Evolutionary conservation across 495 filamentous ascomycete genomes (phyloP), one percentile per base, ranked within the genome.

Genomic region (Penicillium cinerascens): DNA sequence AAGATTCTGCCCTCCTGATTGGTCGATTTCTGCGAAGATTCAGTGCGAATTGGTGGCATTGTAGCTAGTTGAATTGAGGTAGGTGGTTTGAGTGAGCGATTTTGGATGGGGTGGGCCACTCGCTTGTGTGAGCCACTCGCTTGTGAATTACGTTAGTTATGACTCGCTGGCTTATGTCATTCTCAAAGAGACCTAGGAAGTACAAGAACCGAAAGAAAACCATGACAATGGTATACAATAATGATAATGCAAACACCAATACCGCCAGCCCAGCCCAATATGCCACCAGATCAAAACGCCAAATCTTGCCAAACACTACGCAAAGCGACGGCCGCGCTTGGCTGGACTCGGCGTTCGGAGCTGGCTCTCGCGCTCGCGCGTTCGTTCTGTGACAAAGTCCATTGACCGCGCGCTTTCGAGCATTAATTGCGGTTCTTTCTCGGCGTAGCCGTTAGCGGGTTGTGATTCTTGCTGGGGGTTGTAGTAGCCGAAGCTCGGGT

Each of bases 271-370:
- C 22, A 17, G 35, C 7, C 36, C 46, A 15, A 48, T n/a, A 39
- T 13, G 2, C 37, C 8, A 39, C 2, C 10, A n/a, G 6, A 4
- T 13, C 6, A 48, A 62, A 54, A 56, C 61, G 60, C 61, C 63
- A 57, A 52, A n/a, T 36, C 36, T 15, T 26, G n/a, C n/a, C 17
- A 9, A 41, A 39, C 16, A 25, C 51, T 55, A 66, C 21, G 58
- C 38, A 39, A 72, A 64, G 25, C 58, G 65, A 42, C 71, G 54
- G 29, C 51, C 55, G 6, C 68, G 61, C 49, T 77, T 75, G 15
- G 59, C 54, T 1, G 73, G 72, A 49, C 73, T 77, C 18, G 73
- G 72, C 8, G 66, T 71, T 20, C 68, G 69, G 37, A 70, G 55
- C 35, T 69, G 67, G 2, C 51, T 55, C 23, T 70, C 62, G 5